Base-by-base conservation (phyloP, 306 rosid species). In the Lathyrus sativus region DNA sequence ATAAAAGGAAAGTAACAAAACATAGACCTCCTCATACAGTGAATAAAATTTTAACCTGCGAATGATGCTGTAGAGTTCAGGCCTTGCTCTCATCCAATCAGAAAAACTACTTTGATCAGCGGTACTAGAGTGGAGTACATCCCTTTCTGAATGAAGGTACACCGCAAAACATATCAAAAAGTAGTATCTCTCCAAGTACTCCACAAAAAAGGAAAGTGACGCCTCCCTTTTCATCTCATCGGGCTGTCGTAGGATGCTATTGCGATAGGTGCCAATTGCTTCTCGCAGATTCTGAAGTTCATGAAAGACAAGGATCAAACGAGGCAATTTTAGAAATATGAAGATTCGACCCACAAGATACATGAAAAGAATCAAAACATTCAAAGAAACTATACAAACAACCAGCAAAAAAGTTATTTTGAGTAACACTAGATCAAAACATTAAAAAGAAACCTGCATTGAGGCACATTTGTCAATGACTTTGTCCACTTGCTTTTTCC, bases 211-310 rank as follows among this genome's bases (percentile, higher is more conserved):
- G 18, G 96, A 91, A 65, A 88, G 86, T 19, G 88, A 81, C 35
- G 97, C 92, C 72, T 86, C 97, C 79, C 86, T 85, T 80, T 91
- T 91, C 97, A 88, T 91, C 84, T 91, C 97, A 88, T 91, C 97
- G 48, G 95, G 91, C 54, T 91, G 97, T 49, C 89, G 82, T 49
- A 85, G 80, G 80, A 91, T 88, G 78, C 95, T 91, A 70, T 80
- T 86, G 70, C 97, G 97, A 61, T 91, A 91, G 65, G 85, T 80
- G 74, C 88, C 97, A 79, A 91, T 91, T 62, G 97, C 96, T 69
- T 91, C 97, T 2, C 97, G 95, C 74, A 91, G 81, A 75, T 91
- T 91, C 97, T 91, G 82, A 57, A 71, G 67, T 70, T 67, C 48
- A 73, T 62, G 55, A 54, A 75, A 78, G 18, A 33, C 50, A 80